Evolutionary conservation across 331 rosid species (phyloP), one percentile per base, ranked within the genome.

Genomic region (Phaseolus coccineus): DNA sequence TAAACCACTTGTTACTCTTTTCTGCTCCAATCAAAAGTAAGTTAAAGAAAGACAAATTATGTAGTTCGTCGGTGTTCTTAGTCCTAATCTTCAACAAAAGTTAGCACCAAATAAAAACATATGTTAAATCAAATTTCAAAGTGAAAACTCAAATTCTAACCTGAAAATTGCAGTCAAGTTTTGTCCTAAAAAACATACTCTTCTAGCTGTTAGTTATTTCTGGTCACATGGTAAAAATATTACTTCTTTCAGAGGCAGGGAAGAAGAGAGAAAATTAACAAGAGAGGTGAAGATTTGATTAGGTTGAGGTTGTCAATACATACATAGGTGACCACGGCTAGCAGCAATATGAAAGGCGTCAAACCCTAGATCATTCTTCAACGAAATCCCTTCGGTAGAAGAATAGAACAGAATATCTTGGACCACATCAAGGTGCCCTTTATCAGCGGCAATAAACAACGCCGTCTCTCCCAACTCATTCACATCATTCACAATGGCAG

Each of bases 381-480:
- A 55, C 7, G 79, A 74, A 81, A 88, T 27, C n/a, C 90, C 91
- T 68, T 92, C 80, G 2, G 71, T 24, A 85, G 84, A 15, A 47
- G 89, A 78, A 84, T 80, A 79, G n/a, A 69, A 81, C 51, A 90
- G 63, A 46, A 92, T 83, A 79, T 86, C 91, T 70, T 69, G 80
- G 19, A 92, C 91, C n/a, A 89, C 86, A 39, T 82, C 80, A 1
- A 86, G 81, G 77, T 90, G 88, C 2, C 97, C 96, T 74, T 63
- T 81, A 70, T 85, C 89, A 4, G 93, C 90, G 0, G 97, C 96
- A 10, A 82, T 72, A 63, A 89, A 89, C 78, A 92, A 39, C 13
- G 91, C 84, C 14, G 97, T 90, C 85, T 92, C 93, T 24, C 92
- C 91, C 87, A 90, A 79, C 78, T 89, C 93, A 50, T 92, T 92